Base-by-base conservation (phyloP, 2,329 filamentous ascomycete genomes). In the Elsinoe arachidis region DNA sequence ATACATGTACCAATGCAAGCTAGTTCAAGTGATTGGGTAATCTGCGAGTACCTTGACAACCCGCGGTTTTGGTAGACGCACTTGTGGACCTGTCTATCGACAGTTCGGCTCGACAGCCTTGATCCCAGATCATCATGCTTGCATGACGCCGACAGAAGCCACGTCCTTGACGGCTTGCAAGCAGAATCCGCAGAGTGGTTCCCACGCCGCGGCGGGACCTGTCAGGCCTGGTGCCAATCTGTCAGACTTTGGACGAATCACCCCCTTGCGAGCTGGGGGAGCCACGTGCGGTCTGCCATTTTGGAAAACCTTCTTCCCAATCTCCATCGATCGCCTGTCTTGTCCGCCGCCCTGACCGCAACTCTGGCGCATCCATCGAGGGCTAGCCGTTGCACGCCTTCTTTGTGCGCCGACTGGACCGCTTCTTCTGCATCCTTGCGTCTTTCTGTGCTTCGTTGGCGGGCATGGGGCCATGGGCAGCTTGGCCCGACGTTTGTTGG, bases 101-200 rank as follows among this genome's bases (percentile, higher is more conserved):
- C 33, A 37, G 33, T 39, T 53, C 49, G 49, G 49, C 49, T 39
- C 37, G 34, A 51, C 49, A 39, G 34, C 17, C 30, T 33, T 38
- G 37, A 33, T 21, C 34, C 49, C 49, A 53, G 49, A 53, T 53
- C 49, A 33, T 17, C 49, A 38, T 37, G 17, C 49, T 38, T 38
- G 49, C 49, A 53, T 53, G 34, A 38, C 49, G 49, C 49, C 33
- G 49, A 53, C 49, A 35, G 33, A 38, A 53, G 49, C 49, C 49
- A 53, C 49, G 34, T 53, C 7, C 49, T 15, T 10, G 34, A 38
- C 17, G 33, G 33, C 23, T 26, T 26, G 23, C 23, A 26, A 26
- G 23, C 23, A 12, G 7, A 53, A 17, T 9, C 14, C 10, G n/a
- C 49, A 53, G 34, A 23, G 49, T 30, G 34, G 49, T 53, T 53